phyloP scores from a whole-genome alignment of 352 stramenopile genomes.

The Phytopythium helicoides region DNA sequence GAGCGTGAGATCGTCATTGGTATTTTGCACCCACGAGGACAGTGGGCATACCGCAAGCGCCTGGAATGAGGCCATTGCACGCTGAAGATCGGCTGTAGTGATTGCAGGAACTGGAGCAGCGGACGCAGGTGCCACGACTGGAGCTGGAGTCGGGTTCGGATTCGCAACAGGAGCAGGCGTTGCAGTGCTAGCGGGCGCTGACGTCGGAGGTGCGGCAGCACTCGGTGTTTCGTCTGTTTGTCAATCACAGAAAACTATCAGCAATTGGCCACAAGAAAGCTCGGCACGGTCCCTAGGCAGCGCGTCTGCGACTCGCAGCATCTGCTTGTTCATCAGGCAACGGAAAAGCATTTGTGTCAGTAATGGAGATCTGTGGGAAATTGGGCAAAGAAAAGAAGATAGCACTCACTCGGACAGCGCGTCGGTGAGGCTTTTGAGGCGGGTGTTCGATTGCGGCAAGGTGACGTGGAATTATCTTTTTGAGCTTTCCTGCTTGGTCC shows the following conservation, averaged over 20 bases:
- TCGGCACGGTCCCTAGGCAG: too few relatives aligned
- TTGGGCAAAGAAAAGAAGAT: too few relatives aligned
- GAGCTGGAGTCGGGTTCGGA: constrained; percentile 9
- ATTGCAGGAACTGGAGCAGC: constrained; percentile 27
- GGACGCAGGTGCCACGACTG: constrained; percentile 9
- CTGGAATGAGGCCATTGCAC: constrained; percentile 83
- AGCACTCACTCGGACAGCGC: constrained; percentile 7
- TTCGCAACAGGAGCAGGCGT: constrained; percentile 7
- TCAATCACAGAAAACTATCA: background rate
- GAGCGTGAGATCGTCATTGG: background rate
- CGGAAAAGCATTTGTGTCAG: too few relatives aligned
- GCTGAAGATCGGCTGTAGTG: constrained; percentile 82
- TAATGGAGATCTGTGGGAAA: too few relatives aligned
- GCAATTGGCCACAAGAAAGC: too few relatives aligned
- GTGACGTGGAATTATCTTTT: constrained; percentile 4
- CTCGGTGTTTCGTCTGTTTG: background rate
- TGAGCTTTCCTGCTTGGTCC: background rate
- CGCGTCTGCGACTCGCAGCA: constrained; percentile 4
- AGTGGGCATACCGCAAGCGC: constrained; percentile 38
- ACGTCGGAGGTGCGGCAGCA: constrained; percentile 3
- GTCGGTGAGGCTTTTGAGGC: background rate
- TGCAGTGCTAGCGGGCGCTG: too few relatives aligned
- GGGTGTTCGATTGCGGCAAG: background rate
- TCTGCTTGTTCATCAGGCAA: background rate
- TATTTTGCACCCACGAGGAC: too few relatives aligned